Base-by-base conservation (phyloP, 257 asterid species). In the Prunella vulgaris region DNA sequence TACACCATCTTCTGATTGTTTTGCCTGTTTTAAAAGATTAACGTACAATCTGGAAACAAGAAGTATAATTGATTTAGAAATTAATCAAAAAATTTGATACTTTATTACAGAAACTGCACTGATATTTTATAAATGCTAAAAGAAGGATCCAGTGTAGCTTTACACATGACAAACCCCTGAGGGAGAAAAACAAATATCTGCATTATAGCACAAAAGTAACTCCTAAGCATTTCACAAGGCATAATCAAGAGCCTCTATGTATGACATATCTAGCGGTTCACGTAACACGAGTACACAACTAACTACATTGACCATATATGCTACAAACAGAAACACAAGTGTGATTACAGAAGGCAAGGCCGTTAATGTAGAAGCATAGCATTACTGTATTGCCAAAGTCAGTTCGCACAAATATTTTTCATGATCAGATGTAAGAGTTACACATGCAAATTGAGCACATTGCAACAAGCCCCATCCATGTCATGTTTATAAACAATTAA, bases 41-140 rank as follows among this genome's bases (percentile, higher is more conserved):
- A 83, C 68, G 56, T 83, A 87, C 73, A 61, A 63, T 83, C 99
- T 94, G 85, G 32, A 79, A 77, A 64, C 54, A 64, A 72, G 53
- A 80, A 61, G 51, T 30, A 59, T 15, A 71, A 66, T 18, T 63
- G 64, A 52, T 57, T 69, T 53, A 76, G 72, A 58, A 70, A 58
- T 25, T 33, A 25, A 65, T 9, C 15, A 60, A 40, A 27, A 42
- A 12, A 33, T 2, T 42, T 7, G 13, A 38, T 42, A 56, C 28
- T 12, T 17, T n/a, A 54, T 32, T 9, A 64, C 24, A 69, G 44
- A 33, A 66, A 61, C 46, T 70, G 40, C 62, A 66, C 40, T 24
- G 18, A 46, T 7, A 59, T 61, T n/a, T 3, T 7, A 48, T 28
- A 54, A 44, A 60, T 52, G 65, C n/a, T 46, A 38, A 54, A 28